These are phyloP conservation scores for Fragaria nilgerrensis DNA, from an alignment of 306 rosid genomes.

Conservation along the genomic window DNA sequence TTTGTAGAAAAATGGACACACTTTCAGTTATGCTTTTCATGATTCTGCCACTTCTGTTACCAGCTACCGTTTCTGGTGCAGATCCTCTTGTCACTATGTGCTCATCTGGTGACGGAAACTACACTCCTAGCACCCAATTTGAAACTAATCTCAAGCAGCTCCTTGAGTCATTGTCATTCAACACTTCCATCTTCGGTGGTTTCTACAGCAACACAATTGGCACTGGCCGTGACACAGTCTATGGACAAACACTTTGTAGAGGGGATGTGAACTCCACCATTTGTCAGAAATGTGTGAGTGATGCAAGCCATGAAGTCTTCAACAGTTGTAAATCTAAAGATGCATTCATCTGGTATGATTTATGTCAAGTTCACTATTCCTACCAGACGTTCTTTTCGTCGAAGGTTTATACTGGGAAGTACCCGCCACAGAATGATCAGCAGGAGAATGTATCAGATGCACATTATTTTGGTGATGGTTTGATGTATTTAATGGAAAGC, in stretches of 20 bases:
- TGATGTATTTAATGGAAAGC: conserved; percentile 29
- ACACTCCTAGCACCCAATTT: conserved; percentile 31
- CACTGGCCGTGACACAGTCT: conserved; percentile 27
- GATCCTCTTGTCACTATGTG: conserved; percentile 39
- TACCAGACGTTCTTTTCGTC: conserved; percentile 32
- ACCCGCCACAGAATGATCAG: conserved; percentile 7
- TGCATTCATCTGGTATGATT: conserved; percentile 61
- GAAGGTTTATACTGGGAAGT: conserved; percentile 42
- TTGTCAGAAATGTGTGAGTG: conserved; percentile 42
- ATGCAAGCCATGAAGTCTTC: conserved; percentile 46
- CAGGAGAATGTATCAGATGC: conserved; percentile 31
- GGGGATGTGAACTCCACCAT: conserved; percentile 49
- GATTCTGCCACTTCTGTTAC: conserved; percentile 19
- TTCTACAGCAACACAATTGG: conserved; percentile 32
- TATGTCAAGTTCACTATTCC: conserved; percentile 58
- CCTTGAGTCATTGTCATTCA: conserved; percentile 36
- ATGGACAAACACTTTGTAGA: conserved; percentile 63
- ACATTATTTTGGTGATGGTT: background rate
- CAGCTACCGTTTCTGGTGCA: conserved; percentile 23
- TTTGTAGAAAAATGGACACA: background rate
- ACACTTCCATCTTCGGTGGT: conserved; percentile 37
- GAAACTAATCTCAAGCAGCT: conserved; percentile 42
- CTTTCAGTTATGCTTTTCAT: conserved; percentile 25
- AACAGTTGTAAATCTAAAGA: conserved; percentile 32
- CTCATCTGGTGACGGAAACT: conserved; percentile 20